These are phyloP conservation scores for Lentinula lateritia DNA, from an alignment of 768 basidiomycete species.

Conservation along the genomic window DNA sequence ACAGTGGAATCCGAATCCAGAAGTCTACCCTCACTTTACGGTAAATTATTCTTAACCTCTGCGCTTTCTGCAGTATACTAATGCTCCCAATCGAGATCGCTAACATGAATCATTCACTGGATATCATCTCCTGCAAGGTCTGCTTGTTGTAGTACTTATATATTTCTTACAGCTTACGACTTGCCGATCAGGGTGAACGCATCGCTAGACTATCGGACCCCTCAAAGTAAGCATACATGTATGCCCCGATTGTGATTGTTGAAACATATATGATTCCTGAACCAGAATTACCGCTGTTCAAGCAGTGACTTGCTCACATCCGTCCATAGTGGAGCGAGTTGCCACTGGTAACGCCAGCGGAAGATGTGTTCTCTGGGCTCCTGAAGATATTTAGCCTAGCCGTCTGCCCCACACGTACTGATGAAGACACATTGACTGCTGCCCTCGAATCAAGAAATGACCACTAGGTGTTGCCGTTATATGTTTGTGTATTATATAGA, in stretches of 20 bases:
- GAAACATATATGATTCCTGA: not conserved
- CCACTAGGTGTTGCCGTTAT: too few relatives aligned
- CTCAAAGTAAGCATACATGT: slow-evolving; percentile 33
- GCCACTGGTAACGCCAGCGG: slow-evolving; percentile 78
- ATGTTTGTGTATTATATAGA: too few relatives aligned
- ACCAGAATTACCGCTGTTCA: slow-evolving; percentile 74
- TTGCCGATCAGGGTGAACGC: slow-evolving; percentile 54
- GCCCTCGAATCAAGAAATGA: too few relatives aligned
- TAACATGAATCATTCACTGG: slow-evolving; percentile 73
- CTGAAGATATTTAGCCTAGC: slow-evolving; percentile 15
- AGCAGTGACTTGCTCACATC: slow-evolving; percentile 89
- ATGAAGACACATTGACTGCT: too few relatives aligned
- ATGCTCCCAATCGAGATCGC: slow-evolving; percentile 44
- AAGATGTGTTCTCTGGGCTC: slow-evolving; percentile 77
- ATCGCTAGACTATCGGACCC: slow-evolving; percentile 58
- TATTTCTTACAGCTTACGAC: not conserved
- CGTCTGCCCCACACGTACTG: not conserved
- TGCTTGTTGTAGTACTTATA: not conserved
- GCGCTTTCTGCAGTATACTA: not conserved
- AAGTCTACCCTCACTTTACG: slow-evolving; percentile 80
- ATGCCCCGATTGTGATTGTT: not conserved
- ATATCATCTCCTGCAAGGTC: slow-evolving; percentile 69
- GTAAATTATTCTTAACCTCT: slow-evolving; percentile 30
- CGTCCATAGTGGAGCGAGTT: slow-evolving; percentile 64
- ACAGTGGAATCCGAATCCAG: slow-evolving; percentile 73